phyloP scores from a whole-genome alignment of 371 early-diverging fungal species.

The Thermomucor indicae-seudaticae region DNA sequence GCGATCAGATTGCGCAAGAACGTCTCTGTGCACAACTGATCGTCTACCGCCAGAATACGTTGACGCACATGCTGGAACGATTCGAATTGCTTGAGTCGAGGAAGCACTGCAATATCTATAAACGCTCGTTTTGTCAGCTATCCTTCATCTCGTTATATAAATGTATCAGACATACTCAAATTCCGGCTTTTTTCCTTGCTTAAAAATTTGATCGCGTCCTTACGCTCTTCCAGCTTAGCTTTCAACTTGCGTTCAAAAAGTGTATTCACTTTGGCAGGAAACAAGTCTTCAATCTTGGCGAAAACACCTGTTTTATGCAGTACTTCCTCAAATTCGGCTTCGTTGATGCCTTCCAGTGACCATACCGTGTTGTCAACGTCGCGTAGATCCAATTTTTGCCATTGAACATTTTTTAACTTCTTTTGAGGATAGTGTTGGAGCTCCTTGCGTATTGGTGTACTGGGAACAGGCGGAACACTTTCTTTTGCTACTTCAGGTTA shows the following conservation, averaged over 20 bases:
- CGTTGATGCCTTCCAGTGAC: constrained; percentile 13
- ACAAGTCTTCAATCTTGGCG: constrained; percentile 16
- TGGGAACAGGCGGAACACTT: constrained; percentile 13
- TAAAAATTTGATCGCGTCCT: constrained; percentile 27
- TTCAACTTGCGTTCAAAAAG: constrained; percentile 19
- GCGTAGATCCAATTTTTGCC: constrained; percentile 26
- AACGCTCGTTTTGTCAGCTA: no score
- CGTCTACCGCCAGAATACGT: constrained; percentile 33
- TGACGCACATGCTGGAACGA: constrained; percentile 32
- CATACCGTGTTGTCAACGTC: constrained; percentile 25
- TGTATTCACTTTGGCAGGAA: constrained; percentile 25
- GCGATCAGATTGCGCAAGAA: constrained; percentile 43
- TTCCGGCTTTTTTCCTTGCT: constrained; percentile 34
- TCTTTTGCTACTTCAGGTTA: no score
- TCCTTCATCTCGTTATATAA: no score
- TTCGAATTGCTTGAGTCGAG: constrained; percentile 22
- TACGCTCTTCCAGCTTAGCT: constrained; percentile 12
- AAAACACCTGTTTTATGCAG: constrained; percentile 21
- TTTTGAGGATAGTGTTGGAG: constrained; percentile 20
- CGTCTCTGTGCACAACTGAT: constrained; percentile 38
- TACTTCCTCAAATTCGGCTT: constrained; percentile 20
- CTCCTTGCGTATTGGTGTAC: constrained; percentile 21
- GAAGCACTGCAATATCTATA: constrained; percentile 39
- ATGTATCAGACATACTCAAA: constrained; percentile 31
- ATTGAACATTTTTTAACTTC: constrained; percentile 31